Evolutionary conservation across 2,329 filamentous ascomycete genomes (phyloP), one percentile per base, ranked within the genome.

Genomic region (Neonectria hederae): DNA sequence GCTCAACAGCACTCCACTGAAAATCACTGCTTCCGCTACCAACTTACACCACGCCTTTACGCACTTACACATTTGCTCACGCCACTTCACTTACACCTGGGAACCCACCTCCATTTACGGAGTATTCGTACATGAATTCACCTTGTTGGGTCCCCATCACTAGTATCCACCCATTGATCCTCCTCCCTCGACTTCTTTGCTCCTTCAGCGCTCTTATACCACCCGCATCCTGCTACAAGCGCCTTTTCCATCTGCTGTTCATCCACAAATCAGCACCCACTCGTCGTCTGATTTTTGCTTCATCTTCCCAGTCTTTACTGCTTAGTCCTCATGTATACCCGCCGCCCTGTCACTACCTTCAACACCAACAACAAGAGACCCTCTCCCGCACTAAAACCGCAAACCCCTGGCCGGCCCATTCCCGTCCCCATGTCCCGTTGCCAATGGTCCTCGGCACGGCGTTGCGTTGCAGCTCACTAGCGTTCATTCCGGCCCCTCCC

Each of bases 261-360:
- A 40, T 49, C 64, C 62, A 65, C 49, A 58, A 59, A 54, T 48
- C 21, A 53, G 48, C 59, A 62, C 56, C 66, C 64, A 65, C 64
- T 60, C 62, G 30, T 66, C 66, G 58, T 56, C 61, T 56, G 54
- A 67, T 68, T 22, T 10, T n/a, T 38, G 40, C 28, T 32, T 51
- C 10, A 13, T 51, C 46, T 13, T 24, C 38, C 38, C 21, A 24
- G 26, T 21, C 24, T 43, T 10, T 42, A 42, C 14, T 30, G 3
- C 42, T 35, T 43, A 30, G 30, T 19, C 26, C 32, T 43, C 38
- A 21, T 8, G 17, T 43, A 51, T 62, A 22, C 22, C 21, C 38
- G 30, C 30, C 32, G 22, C 24, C 30, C 43, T 45, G 52, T 35
- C 59, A 49, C 46, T 56, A 17, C 42, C 48, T 21, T 55, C 46